phyloP scores from a whole-genome alignment of 371 early-diverging fungal genomes.

The Dinochytrium kinnereticum region DNA sequence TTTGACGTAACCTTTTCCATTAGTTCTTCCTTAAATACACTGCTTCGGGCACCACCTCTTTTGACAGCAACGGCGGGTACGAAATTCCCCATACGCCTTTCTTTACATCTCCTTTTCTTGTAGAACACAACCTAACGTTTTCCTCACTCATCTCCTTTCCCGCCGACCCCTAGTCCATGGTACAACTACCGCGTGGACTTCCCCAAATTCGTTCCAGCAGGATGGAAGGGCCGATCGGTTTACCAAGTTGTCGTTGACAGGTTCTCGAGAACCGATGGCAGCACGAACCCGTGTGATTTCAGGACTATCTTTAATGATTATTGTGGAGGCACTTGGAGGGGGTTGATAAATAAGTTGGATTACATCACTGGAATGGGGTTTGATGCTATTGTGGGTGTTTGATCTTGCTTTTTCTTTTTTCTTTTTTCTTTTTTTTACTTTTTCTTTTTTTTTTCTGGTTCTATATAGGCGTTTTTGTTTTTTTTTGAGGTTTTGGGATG shows the following conservation, averaged over 20 bases:
- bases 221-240: slow-evolving; percentile 48
- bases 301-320: slow-evolving; percentile 37
- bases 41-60: neutral
- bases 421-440: too few relatives aligned
- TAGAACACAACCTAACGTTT: too few relatives aligned
- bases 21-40: slow-evolving; percentile 6
- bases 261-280: slow-evolving; percentile 39
- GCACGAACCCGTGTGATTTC: neutral
- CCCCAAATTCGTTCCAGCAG: neutral
- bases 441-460: too few relatives aligned
- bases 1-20: neutral
- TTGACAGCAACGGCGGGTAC: slow-evolving; percentile 14
- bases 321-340: slow-evolving; percentile 55
- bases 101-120: slow-evolving; percentile 1
- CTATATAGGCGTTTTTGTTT: too few relatives aligned
- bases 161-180: too few relatives aligned
- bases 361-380: slow-evolving; percentile 54
- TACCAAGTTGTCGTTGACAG: slow-evolving; percentile 55
- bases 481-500: too few relatives aligned
- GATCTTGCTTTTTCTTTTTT: too few relatives aligned
- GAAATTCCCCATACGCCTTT: neutral
- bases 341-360: slow-evolving; percentile 45
- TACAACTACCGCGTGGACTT: slow-evolving; percentile 15
- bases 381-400: too few relatives aligned
- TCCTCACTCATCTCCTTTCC: too few relatives aligned